Evolutionary conservation across 805 yeast genomes (phyloP), one percentile per base, ranked within the genome.

Genomic region (Ogataea neopini): DNA sequence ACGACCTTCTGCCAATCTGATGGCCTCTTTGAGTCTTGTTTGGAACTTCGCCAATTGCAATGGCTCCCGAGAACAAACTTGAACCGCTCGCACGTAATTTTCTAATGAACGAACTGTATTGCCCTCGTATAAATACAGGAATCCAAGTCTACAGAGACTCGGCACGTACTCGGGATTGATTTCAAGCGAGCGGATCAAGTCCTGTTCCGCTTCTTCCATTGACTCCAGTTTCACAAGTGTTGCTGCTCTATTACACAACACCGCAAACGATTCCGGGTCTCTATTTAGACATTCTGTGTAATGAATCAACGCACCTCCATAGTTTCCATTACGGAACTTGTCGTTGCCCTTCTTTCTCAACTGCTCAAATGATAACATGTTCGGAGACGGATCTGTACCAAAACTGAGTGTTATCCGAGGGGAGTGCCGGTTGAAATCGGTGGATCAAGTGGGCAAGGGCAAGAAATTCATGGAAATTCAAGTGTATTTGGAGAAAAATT

Each of bases 201-300:
- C 78, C 5, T 48, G 52, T 25, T 67, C 64, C 1, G 77, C 74
- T 32, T 63, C 67, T 1, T 66, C 65, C 48, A 60, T 59, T 11
- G 65, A 51, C 22, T 68, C 70, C 41, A 70, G 48, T 30, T 65
- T 63, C 19, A 70, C 66, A 45, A 64, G 65, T 9, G 70, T 67
- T 2, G 76, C 75, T 2, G 74, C 74, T 46, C 78, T 59, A 53
- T 70, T 71, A 19, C 71, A 68, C 29, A 67, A 63, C 6, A 73
- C 40, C 3, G 69, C 60, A 43, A 61, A 61, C 19, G 68, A 61
- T 3, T 52, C 43, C 18, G 74, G 72, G 30, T 67, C 69, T 5
- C 57, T 42, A 9, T 51, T 48, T 3, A 73, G 41, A 6, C 72
- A 74, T 45, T 66, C 63, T 0, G 76, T 69, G 50, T 71, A 73